phyloP scores from a whole-genome alignment of 805 yeast genomes.

The Clavispora vitiphila region DNA sequence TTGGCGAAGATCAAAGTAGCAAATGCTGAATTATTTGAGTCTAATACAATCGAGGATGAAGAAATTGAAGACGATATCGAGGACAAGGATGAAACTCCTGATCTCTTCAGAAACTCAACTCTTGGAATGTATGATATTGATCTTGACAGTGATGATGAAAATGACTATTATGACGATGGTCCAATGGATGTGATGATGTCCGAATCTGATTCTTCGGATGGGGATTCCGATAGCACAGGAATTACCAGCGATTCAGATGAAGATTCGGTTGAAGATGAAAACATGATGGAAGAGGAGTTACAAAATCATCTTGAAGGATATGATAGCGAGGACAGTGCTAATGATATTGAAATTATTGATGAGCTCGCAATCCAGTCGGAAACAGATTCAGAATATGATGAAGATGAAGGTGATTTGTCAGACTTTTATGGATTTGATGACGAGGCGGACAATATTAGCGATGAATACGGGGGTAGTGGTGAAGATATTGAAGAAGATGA shows the following conservation, averaged over 20 bases:
- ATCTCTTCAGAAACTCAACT: slow-evolving; percentile 81
- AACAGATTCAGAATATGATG: slow-evolving; percentile 27
- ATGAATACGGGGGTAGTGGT: slow-evolving; percentile 20
- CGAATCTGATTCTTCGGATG: slow-evolving; percentile 25
- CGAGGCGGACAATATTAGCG: slow-evolving; percentile 10
- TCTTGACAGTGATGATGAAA: slow-evolving; percentile 58
- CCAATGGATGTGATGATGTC: slow-evolving; percentile 37
- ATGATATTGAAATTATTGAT: slow-evolving; percentile 33
- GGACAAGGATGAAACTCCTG: slow-evolving; percentile 68
- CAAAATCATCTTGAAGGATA: slow-evolving; percentile 13
- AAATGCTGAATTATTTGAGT: slow-evolving; percentile 54
- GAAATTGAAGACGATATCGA: slow-evolving; percentile 49
- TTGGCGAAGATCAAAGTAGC: slow-evolving; percentile 54
- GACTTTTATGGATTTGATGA: slow-evolving; percentile 19
- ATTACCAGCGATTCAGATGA: slow-evolving; percentile 23
- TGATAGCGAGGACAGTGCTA: slow-evolving; percentile 22
- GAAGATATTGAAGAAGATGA: slow-evolving; percentile 24
- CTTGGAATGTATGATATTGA: slow-evolving; percentile 92
- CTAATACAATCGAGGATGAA: slow-evolving; percentile 43
- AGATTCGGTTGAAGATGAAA: slow-evolving; percentile 24
- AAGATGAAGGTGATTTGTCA: slow-evolving; percentile 24
- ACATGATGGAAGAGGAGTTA: slow-evolving; percentile 16
- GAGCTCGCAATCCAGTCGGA: slow-evolving; percentile 26
- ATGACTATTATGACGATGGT: slow-evolving; percentile 36
- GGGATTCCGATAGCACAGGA: slow-evolving; percentile 18